Evolutionary conservation across 805 yeast species (phyloP).

Genomic region (Candida mattraensis): DNA sequence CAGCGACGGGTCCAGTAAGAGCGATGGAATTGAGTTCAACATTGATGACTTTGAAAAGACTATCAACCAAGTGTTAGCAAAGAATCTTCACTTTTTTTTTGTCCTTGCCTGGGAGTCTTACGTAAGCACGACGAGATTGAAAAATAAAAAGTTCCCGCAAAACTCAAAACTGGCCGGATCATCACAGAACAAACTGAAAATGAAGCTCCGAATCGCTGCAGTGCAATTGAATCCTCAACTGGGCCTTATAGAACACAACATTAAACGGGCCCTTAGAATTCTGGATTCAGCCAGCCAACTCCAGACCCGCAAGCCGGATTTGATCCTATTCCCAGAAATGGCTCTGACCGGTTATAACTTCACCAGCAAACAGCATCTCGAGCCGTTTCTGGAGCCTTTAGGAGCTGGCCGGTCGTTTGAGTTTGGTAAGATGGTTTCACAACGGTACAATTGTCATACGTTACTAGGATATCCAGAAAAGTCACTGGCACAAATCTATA

Average conservation of each 20-base stretch:
- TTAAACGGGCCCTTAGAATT: slow-evolving; percentile 44
- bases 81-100: no score
- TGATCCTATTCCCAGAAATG: slow-evolving; percentile 80
- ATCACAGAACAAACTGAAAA: no score
- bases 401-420: slow-evolving; percentile 42
- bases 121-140: no score
- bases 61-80: not conserved
- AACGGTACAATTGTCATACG: slow-evolving; percentile 56
- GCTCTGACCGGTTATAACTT: slow-evolving; percentile 86
- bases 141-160: no score
- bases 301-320: slow-evolving; percentile 43
- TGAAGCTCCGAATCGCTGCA: slow-evolving; percentile 58
- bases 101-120: no score
- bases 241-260: slow-evolving; percentile 58
- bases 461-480: slow-evolving; percentile 83
- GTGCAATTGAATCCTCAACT: slow-evolving; percentile 67
- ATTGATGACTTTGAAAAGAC: not conserved
- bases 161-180: no score
- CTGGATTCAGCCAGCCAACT: slow-evolving; percentile 33
- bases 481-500: slow-evolving; percentile 45
- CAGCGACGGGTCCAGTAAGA: slow-evolving; percentile 75
- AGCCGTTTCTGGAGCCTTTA: slow-evolving; percentile 54
- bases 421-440: slow-evolving; percentile 59
- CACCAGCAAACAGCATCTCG: slow-evolving; percentile 42
- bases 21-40: slow-evolving; percentile 51